Evolutionary conservation across 202 grass and related monocot species (phyloP), one percentile per base, ranked within the genome.

Genomic region (Brachypodium distachyon): DNA sequence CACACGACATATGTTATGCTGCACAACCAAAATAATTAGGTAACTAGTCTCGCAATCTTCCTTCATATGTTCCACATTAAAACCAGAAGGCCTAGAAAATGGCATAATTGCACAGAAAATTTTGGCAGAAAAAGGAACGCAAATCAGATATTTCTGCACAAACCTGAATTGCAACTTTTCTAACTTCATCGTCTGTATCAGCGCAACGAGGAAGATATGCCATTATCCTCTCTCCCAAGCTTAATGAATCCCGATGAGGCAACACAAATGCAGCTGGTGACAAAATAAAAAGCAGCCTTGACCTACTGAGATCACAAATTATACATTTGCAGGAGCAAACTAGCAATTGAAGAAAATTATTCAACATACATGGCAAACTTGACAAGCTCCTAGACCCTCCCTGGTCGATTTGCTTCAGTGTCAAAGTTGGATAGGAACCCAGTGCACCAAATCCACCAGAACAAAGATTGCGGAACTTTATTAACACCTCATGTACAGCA

Each of bases 201-300:
- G 91, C 86, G 63, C 94, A 97, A 68, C 91, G 88, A 55, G 94
- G 94, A 84, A 97, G 86, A 62, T 97, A 97, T 19, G 86, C 77
- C 76, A 97, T 94, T 73, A 87, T 85, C 72, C 94, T 97, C 85
- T 97, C 94, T 68, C 94, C 94, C 73, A 97, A 76, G 82, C 87
- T 86, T 63, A 97, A 83, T 48, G 84, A 92, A 87, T 97, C 90
- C 66, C 94, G 87, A 61, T 85, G 92, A 67, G 94, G 94, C 79
- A 94, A 94, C 43, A 97, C 89, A 82, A 97, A 97, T 61, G 91
- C 89, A 88, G 94, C 94, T 97, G 94, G 64, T 85, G 3, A 71
- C 58, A 83, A 79, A 67, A 68, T 22, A 51, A 62, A 62, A 83
- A 42, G n/a, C 13, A 88, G 65, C 46, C 29, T 87, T 74, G 50